These are phyloP conservation scores for Plectranthus barbatus DNA, from an alignment of 257 asterid species.

Conservation along the genomic window DNA sequence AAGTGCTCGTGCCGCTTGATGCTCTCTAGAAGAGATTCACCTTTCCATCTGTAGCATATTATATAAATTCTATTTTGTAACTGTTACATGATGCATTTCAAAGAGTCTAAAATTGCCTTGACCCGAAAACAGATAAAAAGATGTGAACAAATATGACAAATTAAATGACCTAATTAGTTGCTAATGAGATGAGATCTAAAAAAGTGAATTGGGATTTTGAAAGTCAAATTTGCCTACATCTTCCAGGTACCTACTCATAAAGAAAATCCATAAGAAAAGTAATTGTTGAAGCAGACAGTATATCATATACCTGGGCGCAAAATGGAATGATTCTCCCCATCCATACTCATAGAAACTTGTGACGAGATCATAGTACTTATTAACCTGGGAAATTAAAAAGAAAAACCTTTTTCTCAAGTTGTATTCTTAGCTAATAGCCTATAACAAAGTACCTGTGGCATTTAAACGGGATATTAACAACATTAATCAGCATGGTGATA, in stretches of 20 bases:
- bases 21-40: conserved; percentile 91
- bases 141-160: neutral
- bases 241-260: neutral
- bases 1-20: conserved; percentile 91
- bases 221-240: neutral
- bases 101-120: neutral
- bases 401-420: neutral
- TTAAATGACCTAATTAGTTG: neutral
- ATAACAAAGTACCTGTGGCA: neutral
- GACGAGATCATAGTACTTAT: conserved; percentile 92
- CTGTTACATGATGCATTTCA: neutral
- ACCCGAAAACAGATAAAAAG: too few species aligned
- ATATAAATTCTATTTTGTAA: neutral
- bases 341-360: conserved; percentile 99
- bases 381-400: conserved; percentile 52
- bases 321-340: conserved; percentile 99
- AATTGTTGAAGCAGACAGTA: neutral
- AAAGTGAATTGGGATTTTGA: neutral
- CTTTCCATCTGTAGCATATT: conserved; percentile 62
- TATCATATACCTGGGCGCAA: conserved; percentile 72
- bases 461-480: neutral
- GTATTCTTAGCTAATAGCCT: neutral
- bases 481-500: neutral
- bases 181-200: neutral
- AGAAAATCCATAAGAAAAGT: neutral